Conservation (phyloP, 495 filamentous ascomycete genomes). For the Aspergillus panamensis region DNA sequence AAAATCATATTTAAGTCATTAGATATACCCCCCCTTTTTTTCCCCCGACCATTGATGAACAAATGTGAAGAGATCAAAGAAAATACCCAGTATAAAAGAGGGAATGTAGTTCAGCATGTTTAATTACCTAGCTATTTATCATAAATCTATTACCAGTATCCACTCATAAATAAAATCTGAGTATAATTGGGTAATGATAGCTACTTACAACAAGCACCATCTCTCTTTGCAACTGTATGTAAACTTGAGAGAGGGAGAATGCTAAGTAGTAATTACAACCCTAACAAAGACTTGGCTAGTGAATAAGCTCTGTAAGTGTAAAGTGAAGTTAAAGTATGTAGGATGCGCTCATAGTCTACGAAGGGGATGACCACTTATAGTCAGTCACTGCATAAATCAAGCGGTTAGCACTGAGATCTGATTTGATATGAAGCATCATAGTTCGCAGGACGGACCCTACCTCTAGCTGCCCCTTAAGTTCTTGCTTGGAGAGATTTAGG, state of each 20-base stretch:
- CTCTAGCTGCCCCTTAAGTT: conserved; percentile 32
- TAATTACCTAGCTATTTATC: conserved; percentile 8
- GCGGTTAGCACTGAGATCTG: background rate
- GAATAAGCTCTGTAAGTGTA: background rate
- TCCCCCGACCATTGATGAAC: too few species aligned
- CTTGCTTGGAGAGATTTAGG: conserved; percentile 15
- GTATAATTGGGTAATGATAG: background rate
- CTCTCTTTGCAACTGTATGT: conserved; percentile 27
- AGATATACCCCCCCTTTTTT: too few species aligned
- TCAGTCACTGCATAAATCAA: conserved; percentile 24
- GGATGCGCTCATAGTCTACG: conserved; percentile 56
- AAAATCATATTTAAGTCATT: too few species aligned
- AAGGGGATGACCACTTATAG: too few species aligned
- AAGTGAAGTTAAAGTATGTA: conserved; percentile 54
- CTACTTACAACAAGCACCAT: conserved; percentile 54
- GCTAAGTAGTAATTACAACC: conserved; percentile 36
- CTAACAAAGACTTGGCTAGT: conserved; percentile 1
- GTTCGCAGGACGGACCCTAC: conserved; percentile 12
- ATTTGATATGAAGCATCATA: background rate
- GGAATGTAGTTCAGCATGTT: background rate
- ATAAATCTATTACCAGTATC: conserved; percentile 25
- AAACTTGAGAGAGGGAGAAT: conserved; percentile 37
- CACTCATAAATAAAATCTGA: background rate
- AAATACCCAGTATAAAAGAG: background rate
- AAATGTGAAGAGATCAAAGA: too few species aligned